Percentiles rank a stretch among this genome's conserved stretches.
Evolutionary conservation across 225 moss, liverwort and hornwort species (phyloP).

Genomic region (Anthoceros angustus): DNA sequence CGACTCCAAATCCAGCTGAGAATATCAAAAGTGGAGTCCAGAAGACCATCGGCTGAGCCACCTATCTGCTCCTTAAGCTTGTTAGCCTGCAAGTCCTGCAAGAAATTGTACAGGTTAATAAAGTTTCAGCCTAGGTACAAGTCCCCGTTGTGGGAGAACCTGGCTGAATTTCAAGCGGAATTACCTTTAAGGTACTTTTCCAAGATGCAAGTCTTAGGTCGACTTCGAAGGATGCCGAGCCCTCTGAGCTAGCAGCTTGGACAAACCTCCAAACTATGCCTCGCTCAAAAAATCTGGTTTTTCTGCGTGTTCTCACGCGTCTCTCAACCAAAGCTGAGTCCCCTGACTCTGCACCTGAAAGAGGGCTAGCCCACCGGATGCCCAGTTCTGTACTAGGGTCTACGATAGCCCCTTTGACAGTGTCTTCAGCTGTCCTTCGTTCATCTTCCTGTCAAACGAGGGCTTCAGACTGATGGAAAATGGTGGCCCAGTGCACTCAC

Average conservation of each 20-base stretch:
- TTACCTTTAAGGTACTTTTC: background rate
- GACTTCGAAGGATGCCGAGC: background rate
- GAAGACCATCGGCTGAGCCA: background rate
- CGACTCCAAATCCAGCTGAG: no score
- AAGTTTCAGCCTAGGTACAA: background rate
- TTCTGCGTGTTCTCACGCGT: background rate
- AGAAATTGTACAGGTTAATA: background rate
- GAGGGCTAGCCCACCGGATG: background rate
- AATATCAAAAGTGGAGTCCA: no score
- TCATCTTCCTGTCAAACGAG: background rate
- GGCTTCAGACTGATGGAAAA: background rate
- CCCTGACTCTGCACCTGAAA: background rate
- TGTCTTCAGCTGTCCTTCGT: background rate
- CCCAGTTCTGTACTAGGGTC: background rate
- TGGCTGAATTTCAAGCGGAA: background rate
- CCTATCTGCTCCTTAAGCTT: background rate
- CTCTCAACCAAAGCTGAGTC: background rate
- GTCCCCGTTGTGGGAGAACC: background rate
- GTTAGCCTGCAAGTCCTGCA: background rate
- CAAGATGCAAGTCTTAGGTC: background rate
- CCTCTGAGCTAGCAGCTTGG: background rate
- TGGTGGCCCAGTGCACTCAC: no score
- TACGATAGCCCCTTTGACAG: background rate
- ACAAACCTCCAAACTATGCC: background rate
- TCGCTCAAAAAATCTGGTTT: background rate